Conservation (phyloP, 1,284 basidiomycete genomes). For the Papiliotrema terrestris region DNA sequence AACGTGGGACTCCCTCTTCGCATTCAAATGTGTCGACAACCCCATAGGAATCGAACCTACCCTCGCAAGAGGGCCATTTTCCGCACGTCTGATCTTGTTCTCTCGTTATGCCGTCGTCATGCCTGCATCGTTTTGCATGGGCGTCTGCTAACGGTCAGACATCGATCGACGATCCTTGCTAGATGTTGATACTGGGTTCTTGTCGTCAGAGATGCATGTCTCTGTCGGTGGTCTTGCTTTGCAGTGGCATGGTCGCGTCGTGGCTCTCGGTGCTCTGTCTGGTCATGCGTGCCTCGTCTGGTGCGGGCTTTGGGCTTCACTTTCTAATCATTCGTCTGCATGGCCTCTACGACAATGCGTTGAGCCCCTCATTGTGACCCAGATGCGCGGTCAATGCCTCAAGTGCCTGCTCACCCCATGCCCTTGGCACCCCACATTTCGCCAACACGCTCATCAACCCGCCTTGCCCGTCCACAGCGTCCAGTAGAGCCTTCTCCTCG, state of each 20-base stretch:
- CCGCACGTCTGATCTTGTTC: conserved; percentile 40
- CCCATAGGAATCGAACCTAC: conserved; percentile 52
- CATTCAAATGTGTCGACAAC: conserved; percentile 47
- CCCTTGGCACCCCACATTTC: conserved; percentile 37
- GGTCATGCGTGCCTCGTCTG: too few species aligned
- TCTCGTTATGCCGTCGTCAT: background rate
- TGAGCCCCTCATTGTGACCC: background rate
- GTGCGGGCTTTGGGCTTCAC: too few species aligned
- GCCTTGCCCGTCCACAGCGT: conserved; percentile 32
- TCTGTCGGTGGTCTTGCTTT: background rate
- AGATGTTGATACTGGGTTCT: background rate
- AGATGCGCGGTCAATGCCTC: conserved; percentile 12
- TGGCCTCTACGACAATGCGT: too few species aligned
- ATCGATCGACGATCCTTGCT: background rate
- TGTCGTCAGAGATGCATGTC: background rate
- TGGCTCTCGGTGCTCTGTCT: too few species aligned
- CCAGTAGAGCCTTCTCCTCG: conserved; percentile 65
- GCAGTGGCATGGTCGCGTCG: too few species aligned
- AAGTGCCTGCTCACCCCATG: conserved; percentile 41
- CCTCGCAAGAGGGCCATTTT: conserved; percentile 45
- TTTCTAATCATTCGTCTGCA: too few species aligned
- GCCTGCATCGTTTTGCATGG: background rate
- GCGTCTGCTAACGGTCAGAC: background rate
- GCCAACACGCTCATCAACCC: conserved; percentile 38
- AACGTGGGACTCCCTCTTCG: conserved; percentile 52